phyloP scores from a whole-genome alignment of 768 basidiomycete genomes.

The Psilocybe tampanensis region DNA sequence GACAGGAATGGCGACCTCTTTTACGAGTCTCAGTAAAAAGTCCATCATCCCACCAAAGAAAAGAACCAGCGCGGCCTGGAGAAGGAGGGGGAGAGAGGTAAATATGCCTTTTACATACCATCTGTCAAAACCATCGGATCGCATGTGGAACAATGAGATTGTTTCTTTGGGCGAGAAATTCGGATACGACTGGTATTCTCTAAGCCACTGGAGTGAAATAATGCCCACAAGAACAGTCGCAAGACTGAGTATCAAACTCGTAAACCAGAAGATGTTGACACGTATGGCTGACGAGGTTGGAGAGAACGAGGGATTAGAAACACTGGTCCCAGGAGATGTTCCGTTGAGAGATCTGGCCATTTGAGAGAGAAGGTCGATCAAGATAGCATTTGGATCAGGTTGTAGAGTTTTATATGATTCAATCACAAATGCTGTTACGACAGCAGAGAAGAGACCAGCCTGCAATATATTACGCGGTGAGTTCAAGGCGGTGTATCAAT shows the following conservation, averaged over 20 bases:
- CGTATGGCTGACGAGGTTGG: conserved; percentile 16
- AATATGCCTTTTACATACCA: conserved; percentile 27
- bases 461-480: not conserved
- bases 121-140: conserved; percentile 21
- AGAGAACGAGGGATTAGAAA: conserved; percentile 4
- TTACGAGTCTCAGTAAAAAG: conserved; percentile 17
- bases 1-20: conserved; percentile 18
- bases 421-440: conserved; percentile 21
- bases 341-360: conserved; percentile 10
- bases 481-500: too few species aligned
- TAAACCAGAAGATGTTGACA: conserved; percentile 20
- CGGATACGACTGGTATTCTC: conserved; percentile 21
- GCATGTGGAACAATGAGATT: conserved; percentile 25
- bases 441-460: conserved; percentile 24
- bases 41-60: conserved; percentile 28
- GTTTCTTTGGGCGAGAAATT: conserved; percentile 13
- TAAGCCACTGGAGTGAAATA: conserved; percentile 25
- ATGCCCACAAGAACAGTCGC: conserved; percentile 24
- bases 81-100: conserved; percentile 23
- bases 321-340: not conserved
- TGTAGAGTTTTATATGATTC: conserved; percentile 19
- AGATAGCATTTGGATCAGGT: conserved; percentile 4
- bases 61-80: conserved; percentile 26
- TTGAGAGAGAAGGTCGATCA: conserved; percentile 10
- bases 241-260: conserved; percentile 23